Percentiles rank a stretch among this genome's conserved stretches.
Evolutionary conservation across 2,329 filamentous ascomycete species (phyloP).

Genomic region (Ophiostoma sp.): DNA sequence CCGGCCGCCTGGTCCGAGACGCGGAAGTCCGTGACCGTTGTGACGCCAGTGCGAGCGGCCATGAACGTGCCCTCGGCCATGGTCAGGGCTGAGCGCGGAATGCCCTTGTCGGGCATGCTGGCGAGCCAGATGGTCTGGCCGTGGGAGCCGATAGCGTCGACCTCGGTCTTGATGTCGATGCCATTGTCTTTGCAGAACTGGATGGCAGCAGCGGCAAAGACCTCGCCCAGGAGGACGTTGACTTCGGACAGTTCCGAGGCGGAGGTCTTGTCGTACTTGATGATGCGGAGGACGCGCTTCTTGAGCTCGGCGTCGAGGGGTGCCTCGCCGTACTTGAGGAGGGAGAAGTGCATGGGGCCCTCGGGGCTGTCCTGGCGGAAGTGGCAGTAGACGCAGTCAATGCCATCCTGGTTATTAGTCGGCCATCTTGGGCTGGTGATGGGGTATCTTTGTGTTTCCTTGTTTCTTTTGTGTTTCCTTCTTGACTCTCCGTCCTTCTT

Average conservation of each 20-base stretch:
- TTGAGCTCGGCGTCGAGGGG: constrained; percentile 50
- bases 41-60: constrained; percentile 51
- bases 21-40: constrained; percentile 54
- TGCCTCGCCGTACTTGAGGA: constrained; percentile 54
- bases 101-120: constrained; percentile 46
- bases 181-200: constrained; percentile 44
- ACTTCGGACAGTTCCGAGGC: constrained; percentile 51
- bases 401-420: constrained; percentile 43
- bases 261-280: constrained; percentile 49
- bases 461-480: background rate
- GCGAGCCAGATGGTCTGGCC: constrained; percentile 56
- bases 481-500: background rate
- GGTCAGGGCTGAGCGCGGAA: constrained; percentile 46
- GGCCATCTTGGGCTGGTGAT: background rate
- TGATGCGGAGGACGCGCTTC: constrained; percentile 53
- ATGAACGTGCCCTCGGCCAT: constrained; percentile 56
- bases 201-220: constrained; percentile 49
- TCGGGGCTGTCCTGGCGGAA: constrained; percentile 50
- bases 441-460: background rate
- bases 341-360: constrained; percentile 50
- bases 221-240: constrained; percentile 53
- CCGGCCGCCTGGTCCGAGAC: constrained; percentile 53
- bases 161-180: constrained; percentile 40
- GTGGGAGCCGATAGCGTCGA: constrained; percentile 54
- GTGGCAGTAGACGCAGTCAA: constrained; percentile 54